Percentiles rank a stretch among this genome's conserved stretches.
Evolutionary conservation across 1,139 yeast species (phyloP).

Genomic region (Diutina rugosa): DNA sequence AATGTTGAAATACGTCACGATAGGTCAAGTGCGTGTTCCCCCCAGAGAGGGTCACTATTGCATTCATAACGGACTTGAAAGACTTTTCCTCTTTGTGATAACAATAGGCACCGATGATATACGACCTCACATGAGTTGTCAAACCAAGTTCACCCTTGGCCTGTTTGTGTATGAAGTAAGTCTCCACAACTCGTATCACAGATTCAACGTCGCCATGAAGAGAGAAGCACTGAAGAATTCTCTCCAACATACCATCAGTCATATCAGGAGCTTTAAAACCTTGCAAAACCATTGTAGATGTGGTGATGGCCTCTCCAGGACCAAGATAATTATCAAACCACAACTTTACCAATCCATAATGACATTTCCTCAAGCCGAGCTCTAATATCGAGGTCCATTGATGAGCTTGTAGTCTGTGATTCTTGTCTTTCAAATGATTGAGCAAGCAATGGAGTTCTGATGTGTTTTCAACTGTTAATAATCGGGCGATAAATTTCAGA

Average conservation of each 20-base stretch:
- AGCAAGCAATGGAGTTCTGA: neutral
- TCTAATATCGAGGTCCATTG: neutral
- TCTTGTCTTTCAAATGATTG: neutral
- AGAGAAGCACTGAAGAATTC: constrained; percentile 20
- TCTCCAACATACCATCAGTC: constrained; percentile 7
- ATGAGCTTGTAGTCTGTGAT: neutral
- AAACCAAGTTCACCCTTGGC: constrained; percentile 21
- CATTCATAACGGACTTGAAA: neutral
- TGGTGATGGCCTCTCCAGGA: neutral
- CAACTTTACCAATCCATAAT: neutral
- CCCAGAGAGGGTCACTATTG: neutral
- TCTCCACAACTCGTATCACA: constrained; percentile 22
- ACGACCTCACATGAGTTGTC: constrained; percentile 19
- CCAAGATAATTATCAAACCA: neutral
- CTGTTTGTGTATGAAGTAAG: constrained; percentile 21
- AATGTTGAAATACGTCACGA: neutral
- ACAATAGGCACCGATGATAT: constrained; percentile 27
- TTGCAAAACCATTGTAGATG: neutral
- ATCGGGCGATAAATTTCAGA: neutral
- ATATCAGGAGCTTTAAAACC: neutral
- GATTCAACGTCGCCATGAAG: constrained; percentile 25
- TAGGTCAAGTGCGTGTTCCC: neutral
- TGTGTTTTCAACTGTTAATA: neutral
- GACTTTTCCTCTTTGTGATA: constrained; percentile 7
- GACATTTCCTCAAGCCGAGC: neutral